Evolutionary conservation across 2,329 filamentous ascomycete genomes (phyloP), one percentile per base, ranked within the genome.

Genomic region (Colletotrichum godetiae): DNA sequence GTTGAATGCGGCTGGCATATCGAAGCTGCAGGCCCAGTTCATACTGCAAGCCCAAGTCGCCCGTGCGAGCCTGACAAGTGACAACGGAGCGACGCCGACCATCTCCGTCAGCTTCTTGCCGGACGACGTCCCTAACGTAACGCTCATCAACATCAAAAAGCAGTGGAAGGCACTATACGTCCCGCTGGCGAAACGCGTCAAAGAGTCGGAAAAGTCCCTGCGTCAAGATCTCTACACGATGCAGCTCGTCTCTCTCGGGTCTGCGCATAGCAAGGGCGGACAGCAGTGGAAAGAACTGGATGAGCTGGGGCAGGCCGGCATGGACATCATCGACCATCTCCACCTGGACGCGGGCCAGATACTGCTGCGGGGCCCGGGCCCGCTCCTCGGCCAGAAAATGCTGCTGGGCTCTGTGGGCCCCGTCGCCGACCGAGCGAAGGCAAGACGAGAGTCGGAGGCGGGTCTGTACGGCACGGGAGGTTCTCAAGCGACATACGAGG

Each of bases 281-380:
- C 24, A 56, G 53, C 53, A 56, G 53, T 56, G 53, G 53, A 35
- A 19, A 63, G 22, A 63, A 35, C 24, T 52, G 27, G 37, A 27
- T 35, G 33, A 53, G 37, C 42, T 63, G 6, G 42, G 24, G 27
- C 27, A 63, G 27, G 60, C 60, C 22, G 33, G 60, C 27, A 63
- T 63, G 33, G 60, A 63, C 35, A 62, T 62, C 49, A 62, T 62
- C 22, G 33, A 53, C 42, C 33, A 63, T 35, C 60, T 63, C 15
- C 22, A 63, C 42, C 42, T 63, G 33, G 37, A 63, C 10, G 11
- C 42, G 33, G 37, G 42, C 42, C 33, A 63, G 42, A 53, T 63
- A 10, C 27, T 63, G n/a, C 37, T 63, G 15, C 22, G 19, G 12
- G 33, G 60, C 42, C 42, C 27, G 11, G 60, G 60, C 22, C 42